Evolutionary conservation across 805 yeast genomes (phyloP).

Genomic region (Starmerella floris): DNA sequence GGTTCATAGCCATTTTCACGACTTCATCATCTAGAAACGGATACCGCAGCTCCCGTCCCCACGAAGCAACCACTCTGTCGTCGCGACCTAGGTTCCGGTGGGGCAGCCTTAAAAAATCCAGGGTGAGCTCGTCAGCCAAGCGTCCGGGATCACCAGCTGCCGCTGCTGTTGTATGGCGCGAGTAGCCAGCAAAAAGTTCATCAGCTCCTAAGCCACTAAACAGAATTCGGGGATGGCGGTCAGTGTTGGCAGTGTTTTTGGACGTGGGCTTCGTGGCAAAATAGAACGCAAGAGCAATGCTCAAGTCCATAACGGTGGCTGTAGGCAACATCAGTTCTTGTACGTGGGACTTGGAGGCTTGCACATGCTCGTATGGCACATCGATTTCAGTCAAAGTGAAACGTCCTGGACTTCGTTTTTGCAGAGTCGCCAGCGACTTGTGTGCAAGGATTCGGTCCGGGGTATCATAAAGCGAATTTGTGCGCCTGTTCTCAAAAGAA

Average conservation of each 20-base stretch:
- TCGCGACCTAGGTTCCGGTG: conserved; percentile 79
- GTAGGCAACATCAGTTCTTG: conserved; percentile 64
- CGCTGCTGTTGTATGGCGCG: conserved; percentile 45
- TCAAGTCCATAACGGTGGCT: conserved; percentile 85
- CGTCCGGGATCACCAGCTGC: conserved; percentile 30
- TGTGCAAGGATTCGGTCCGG: conserved; percentile 75
- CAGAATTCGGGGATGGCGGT: conserved; percentile 51
- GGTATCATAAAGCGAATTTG: conserved; percentile 42
- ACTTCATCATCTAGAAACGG: conserved; percentile 65
- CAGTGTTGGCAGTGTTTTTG: neutral
- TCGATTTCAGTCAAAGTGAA: conserved; percentile 52
- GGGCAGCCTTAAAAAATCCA: conserved; percentile 63
- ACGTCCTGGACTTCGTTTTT: conserved; percentile 24
- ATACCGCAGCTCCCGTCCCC: conserved; percentile 85
- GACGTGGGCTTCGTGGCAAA: conserved; percentile 47
- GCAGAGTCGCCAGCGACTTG: conserved; percentile 44
- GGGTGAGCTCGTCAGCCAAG: conserved; percentile 45
- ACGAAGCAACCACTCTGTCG: conserved; percentile 69
- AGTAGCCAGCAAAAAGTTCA: conserved; percentile 91
- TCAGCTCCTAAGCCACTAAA: conserved; percentile 95
- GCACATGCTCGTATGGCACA: conserved; percentile 57
- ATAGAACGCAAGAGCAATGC: conserved; percentile 89
- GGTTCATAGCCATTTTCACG: conserved; percentile 30
- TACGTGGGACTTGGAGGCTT: conserved; percentile 39
- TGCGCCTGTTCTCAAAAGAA: conserved; percentile 81